A percentile compares a stretch with the other conserved stretches of the same genome.
These are phyloP conservation scores for Sarocladiaceae sp. DNA, from an alignment of 2,329 filamentous ascomycete species.

Conservation along the genomic window DNA sequence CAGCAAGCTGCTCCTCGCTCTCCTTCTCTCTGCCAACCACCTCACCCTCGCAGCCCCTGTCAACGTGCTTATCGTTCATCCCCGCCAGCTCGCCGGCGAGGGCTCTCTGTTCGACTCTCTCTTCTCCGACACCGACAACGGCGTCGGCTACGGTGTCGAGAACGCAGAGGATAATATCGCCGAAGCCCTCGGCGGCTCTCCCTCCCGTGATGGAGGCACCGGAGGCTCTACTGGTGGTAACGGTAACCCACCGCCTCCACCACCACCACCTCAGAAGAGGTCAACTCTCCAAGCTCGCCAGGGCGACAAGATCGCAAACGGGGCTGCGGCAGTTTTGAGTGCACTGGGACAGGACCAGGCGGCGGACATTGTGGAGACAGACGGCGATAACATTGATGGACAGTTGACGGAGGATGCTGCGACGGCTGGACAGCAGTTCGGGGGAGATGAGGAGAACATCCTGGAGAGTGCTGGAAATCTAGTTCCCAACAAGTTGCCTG, in stretches of 20 bases:
- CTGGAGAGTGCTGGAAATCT: conserved; percentile 6
- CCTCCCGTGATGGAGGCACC: neutral
- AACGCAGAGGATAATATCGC: conserved; percentile 11
- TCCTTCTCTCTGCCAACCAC: neutral
- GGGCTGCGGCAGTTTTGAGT: conserved; percentile 6
- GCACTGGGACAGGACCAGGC: neutral
- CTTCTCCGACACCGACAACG: conserved; percentile 12
- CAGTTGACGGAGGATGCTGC: conserved; percentile 11
- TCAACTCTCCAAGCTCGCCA: conserved; percentile 6
- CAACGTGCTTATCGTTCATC: too few species aligned
- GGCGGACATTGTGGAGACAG: conserved; percentile 7
- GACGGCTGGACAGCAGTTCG: conserved; percentile 8
- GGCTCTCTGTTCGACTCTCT: conserved; percentile 9
- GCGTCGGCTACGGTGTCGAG: conserved; percentile 11
- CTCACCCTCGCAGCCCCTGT: neutral
- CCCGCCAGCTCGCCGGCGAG: conserved; percentile 12
- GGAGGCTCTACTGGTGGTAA: neutral
- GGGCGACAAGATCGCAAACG: conserved; percentile 12
- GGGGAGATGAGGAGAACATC: conserved; percentile 9
- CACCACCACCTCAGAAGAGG: neutral
- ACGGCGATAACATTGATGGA: conserved; percentile 11
- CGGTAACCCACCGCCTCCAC: neutral
- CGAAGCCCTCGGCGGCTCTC: neutral
- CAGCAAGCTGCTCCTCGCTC: neutral
- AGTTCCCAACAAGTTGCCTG: neutral